These are phyloP conservation scores for Schizochytrium sp. DNA, from an alignment of 108 stramenopile genomes.

Conservation along the genomic window DNA sequence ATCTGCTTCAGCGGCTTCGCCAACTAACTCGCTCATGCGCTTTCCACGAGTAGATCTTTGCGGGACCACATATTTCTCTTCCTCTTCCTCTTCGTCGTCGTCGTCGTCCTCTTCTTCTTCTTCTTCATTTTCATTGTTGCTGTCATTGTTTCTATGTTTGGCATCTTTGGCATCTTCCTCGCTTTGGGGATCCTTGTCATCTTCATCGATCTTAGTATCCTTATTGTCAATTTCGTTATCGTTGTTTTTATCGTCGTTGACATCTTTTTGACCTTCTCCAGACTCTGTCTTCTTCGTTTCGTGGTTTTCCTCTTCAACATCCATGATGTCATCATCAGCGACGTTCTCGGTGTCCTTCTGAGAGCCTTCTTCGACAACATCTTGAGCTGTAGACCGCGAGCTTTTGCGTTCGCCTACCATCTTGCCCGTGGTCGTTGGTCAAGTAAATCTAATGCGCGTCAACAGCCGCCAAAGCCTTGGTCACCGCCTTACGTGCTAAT, in stretches of 20 bases:
- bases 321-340: not conserved
- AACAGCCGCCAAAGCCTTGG: too few relatives aligned
- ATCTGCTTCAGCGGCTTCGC: constrained; percentile 72
- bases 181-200: not conserved
- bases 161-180: constrained; percentile 4
- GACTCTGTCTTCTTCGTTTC: not conserved
- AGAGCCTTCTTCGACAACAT: too few relatives aligned
- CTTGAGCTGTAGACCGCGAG: too few relatives aligned
- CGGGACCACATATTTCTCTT: constrained; percentile 10
- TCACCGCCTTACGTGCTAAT: too few relatives aligned
- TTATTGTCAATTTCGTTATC: constrained; percentile 28
- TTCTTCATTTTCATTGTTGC: not conserved
- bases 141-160: not conserved
- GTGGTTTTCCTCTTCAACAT: not conserved
- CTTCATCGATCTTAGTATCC: not conserved
- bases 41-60: constrained; percentile 65
- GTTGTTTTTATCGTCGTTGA: not conserved
- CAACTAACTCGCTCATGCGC: constrained; percentile 69
- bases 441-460: too few relatives aligned
- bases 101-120: not conserved
- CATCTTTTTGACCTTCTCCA: not conserved
- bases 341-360: not conserved
- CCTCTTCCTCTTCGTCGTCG: constrained; percentile 17
- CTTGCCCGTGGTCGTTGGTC: too few relatives aligned
- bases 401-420: too few relatives aligned